Evolutionary conservation across 1,139 yeast species (phyloP), one percentile per base, ranked within the genome.

Genomic region (Pichia inconspicua): DNA sequence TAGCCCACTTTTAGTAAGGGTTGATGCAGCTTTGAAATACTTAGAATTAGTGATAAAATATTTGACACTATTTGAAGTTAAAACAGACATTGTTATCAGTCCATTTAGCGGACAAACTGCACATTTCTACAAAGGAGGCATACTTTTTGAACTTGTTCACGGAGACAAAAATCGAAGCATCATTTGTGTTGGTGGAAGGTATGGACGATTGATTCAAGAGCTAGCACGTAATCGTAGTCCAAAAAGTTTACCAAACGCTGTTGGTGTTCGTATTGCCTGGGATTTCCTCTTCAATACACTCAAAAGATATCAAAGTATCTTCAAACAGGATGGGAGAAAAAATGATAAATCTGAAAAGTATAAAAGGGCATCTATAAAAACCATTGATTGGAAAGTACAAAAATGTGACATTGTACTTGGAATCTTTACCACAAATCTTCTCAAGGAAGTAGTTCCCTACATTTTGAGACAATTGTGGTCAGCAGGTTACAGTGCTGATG

Each of bases 161-260:
- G 84, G 84, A 50, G 73, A 80, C 12, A 74, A 72, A 53, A 66
- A 60, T 42, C 63, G 72, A 43, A 62, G 75, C 0, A 64, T 90
- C 40, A 67, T 87, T 40, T 94, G 94, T 12, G 92, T 95, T 0
- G 98, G 98, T 42, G 98, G 98, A 1, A 70, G 98, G 45, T 92
- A 88, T 60, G 97, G 92, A 60, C 68, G 72, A 25, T 70, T 90
- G 54, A 76, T 89, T 22, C 70, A 77, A 2, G 74, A 81, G 17
- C 74, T 87, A 52, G 76, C 88, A 0, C 77, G 80, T 54, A 60
- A 62, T 41, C 63, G 62, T 44, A 51, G 60, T 7, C 52, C 60
- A 1, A 48, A 53, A 5, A 49, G 56, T 4, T 54, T 73, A 0
- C 77, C 77, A 14, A 77, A 77, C 56, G 95, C 88, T 0, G 97